phyloP scores from a whole-genome alignment of 2,329 filamentous ascomycete species.

The Thielaviopsis euricoi region DNA sequence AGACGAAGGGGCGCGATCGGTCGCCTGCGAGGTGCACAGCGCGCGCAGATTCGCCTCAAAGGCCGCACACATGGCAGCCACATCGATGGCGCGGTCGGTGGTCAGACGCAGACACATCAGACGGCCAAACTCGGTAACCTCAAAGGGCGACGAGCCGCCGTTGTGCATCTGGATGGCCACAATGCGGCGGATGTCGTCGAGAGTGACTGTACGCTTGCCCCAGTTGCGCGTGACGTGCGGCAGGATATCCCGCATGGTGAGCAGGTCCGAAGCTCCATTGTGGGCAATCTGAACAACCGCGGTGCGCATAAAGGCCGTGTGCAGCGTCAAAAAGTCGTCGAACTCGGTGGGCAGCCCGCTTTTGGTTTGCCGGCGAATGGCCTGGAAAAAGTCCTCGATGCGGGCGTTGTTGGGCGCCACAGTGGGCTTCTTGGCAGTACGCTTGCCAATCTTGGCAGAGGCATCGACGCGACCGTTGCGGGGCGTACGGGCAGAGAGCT shows the following conservation, averaged over 20 bases:
- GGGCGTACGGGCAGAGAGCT: slow-evolving; percentile 9
- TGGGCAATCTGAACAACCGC: slow-evolving; percentile 54
- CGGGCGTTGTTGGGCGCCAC: slow-evolving; percentile 10
- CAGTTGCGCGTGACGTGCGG: slow-evolving; percentile 50
- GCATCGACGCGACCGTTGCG: slow-evolving; percentile 10
- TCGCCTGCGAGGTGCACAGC: slow-evolving; percentile 25
- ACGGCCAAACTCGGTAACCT: slow-evolving; percentile 34
- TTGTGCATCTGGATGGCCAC: slow-evolving; percentile 39
- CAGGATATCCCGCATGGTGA: slow-evolving; percentile 44
- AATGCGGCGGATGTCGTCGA: slow-evolving; percentile 49
- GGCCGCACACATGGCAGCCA: slow-evolving; percentile 33
- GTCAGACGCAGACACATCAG: slow-evolving; percentile 32
- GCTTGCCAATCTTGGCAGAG: slow-evolving; percentile 7
- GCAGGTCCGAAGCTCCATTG: slow-evolving; percentile 43
- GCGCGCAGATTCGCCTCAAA: slow-evolving; percentile 36
- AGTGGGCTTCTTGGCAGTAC: slow-evolving; percentile 11
- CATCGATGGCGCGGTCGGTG: slow-evolving; percentile 25
- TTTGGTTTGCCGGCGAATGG: slow-evolving; percentile 13
- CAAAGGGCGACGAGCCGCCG: slow-evolving; percentile 22
- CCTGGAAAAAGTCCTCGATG: slow-evolving; percentile 26
- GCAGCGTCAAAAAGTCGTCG: slow-evolving; percentile 43
- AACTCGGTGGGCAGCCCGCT: slow-evolving; percentile 33
- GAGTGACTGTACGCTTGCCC: slow-evolving; percentile 52
- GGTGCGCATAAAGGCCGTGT: slow-evolving; percentile 51
- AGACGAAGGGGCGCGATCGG: slow-evolving; percentile 11